phyloP scores from a whole-genome alignment of 805 yeast species.

The Pichia occidentalis region DNA sequence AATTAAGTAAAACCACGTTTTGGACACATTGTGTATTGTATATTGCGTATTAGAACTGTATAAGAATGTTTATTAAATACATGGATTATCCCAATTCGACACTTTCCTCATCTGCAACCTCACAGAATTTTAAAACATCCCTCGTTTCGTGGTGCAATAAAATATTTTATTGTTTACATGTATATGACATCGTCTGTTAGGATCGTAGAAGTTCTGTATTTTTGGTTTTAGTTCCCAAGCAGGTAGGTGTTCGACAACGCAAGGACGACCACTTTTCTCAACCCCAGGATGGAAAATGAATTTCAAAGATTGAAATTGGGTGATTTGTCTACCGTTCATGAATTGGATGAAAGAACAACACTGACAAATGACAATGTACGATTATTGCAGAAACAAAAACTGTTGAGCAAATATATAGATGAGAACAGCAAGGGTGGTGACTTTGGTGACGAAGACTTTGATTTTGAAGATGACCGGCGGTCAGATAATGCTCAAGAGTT shows the following conservation, averaged over 20 bases:
- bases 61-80: too few species aligned
- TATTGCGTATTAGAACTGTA: too few species aligned
- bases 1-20: background rate
- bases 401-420: background rate
- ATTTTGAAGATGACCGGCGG: background rate
- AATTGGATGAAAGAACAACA: slow-evolving; percentile 19
- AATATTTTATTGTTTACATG: too few species aligned
- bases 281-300: slow-evolving; percentile 1
- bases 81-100: too few species aligned
- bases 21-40: slow-evolving; percentile 2
- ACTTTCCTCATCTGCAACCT: too few species aligned
- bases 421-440: background rate
- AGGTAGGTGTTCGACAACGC: too few species aligned
- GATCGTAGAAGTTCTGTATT: too few species aligned
- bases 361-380: slow-evolving; percentile 22
- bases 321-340: slow-evolving; percentile 23
- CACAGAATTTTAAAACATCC: too few species aligned
- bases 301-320: slow-evolving; percentile 1
- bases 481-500: background rate
- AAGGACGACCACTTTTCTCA: too few species aligned
- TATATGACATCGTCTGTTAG: too few species aligned
- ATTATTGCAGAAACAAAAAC: slow-evolving; percentile 3
- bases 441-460: slow-evolving; percentile 4
- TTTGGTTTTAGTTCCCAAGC: too few species aligned
- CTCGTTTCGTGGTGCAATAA: too few species aligned